These are phyloP conservation scores for Rhexocercosporidium sp. DNA, from an alignment of 2,329 filamentous ascomycete genomes.

Conservation along the genomic window DNA sequence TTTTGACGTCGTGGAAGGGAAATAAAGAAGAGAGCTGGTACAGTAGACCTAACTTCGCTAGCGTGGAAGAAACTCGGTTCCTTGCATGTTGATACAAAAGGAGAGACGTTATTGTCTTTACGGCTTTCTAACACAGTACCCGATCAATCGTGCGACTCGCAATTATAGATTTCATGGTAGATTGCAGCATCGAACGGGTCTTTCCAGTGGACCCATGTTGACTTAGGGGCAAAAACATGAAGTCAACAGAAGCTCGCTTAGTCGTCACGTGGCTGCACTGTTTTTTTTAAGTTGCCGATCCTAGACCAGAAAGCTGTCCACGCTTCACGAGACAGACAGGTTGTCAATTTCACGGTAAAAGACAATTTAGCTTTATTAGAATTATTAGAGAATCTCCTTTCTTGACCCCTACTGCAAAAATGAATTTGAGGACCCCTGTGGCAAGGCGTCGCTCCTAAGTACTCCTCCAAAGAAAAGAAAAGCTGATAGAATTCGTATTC, in stretches of 20 bases:
- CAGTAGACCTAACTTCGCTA: background rate
- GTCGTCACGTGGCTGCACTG: background rate
- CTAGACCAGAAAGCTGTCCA: too few species aligned
- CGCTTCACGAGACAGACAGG: too few species aligned
- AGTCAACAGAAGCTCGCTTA: conserved; percentile 1
- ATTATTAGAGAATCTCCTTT: too few species aligned
- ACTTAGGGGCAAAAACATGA: background rate
- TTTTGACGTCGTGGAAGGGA: background rate
- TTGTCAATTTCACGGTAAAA: too few species aligned
- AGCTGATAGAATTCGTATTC: background rate
- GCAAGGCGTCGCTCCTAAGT: too few species aligned
- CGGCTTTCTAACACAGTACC: too few species aligned
- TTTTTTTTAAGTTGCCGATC: background rate
- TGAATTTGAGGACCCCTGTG: too few species aligned
- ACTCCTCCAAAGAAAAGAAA: too few species aligned
- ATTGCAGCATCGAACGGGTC: background rate
- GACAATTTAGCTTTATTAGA: too few species aligned
- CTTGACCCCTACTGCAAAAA: too few species aligned
- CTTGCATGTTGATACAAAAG: background rate
- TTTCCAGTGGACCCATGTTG: background rate
- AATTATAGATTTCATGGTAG: background rate
- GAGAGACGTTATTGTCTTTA: background rate
- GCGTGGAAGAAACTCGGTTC: background rate
- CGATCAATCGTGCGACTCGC: background rate
- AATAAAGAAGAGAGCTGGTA: background rate